Percentiles rank a stretch among this genome's conserved stretches.
Conservation (phyloP, 495 filamentous ascomycete genomes). For the Penicillium dipodomyicola region DNA sequence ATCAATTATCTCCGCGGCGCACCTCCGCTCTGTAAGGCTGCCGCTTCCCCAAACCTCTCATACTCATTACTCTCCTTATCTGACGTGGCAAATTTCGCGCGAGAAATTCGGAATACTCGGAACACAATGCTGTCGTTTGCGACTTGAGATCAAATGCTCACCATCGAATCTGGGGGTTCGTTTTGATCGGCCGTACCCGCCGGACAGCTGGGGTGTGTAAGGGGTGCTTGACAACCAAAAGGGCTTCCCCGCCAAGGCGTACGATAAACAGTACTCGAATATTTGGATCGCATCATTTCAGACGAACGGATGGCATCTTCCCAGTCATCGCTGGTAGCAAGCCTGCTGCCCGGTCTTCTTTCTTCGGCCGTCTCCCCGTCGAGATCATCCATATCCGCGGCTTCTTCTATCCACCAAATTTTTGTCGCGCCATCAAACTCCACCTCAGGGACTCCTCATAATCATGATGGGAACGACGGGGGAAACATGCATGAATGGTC, state of each 20-base stretch:
- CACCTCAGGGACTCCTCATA: constrained; percentile 14
- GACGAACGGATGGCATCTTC: constrained; percentile 19
- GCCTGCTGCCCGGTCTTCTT: constrained; percentile 31
- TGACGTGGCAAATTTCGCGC: constrained; percentile 4
- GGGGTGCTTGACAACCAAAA: constrained; percentile 12
- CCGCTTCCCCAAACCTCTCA: constrained; percentile 16
- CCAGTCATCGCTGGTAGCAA: constrained; percentile 21
- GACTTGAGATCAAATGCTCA: constrained; percentile 21
- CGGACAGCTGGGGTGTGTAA: constrained; percentile 17
- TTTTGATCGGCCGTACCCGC: constrained; percentile 15
- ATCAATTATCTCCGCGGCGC: constrained; percentile 24
- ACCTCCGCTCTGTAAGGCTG: constrained; percentile 12
- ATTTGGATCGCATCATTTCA: constrained; percentile 4
- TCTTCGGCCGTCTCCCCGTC: constrained; percentile 29
- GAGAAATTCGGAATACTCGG: background rate
- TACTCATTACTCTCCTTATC: constrained; percentile 11
- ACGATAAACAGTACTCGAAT: background rate
- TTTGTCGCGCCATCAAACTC: constrained; percentile 18
- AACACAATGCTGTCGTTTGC: constrained; percentile 20
- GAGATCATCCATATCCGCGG: constrained; percentile 11
- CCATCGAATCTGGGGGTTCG: constrained; percentile 11
- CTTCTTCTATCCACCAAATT: constrained; percentile 18
- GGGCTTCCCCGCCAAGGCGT: constrained; percentile 2
- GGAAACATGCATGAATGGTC: constrained; percentile 72
- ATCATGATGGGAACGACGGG: constrained; percentile 38